These are phyloP conservation scores for Oenanthe javanica DNA, from an alignment of 140 eudicot species.

Conservation along the genomic window DNA sequence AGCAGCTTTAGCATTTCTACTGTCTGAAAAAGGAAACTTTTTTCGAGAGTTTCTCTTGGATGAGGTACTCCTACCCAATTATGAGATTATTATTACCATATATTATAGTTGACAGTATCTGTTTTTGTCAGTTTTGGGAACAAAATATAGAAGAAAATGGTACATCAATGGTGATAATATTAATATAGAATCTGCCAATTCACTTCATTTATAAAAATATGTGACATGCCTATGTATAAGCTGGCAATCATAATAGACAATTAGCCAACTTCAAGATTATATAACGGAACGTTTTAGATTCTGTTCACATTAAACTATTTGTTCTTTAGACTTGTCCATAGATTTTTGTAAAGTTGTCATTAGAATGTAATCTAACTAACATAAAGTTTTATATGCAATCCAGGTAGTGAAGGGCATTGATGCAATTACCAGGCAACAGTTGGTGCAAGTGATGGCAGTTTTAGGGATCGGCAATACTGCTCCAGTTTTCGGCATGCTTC, in stretches of 20 bases:
- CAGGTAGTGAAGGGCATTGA: slow-evolving; percentile 98
- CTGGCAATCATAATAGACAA: too few relatives aligned
- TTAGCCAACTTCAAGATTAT: too few relatives aligned
- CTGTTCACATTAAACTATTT: not conserved
- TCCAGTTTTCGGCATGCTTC: slow-evolving; percentile 81
- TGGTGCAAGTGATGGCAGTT: slow-evolving; percentile 65
- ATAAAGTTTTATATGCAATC: slow-evolving; percentile 7
- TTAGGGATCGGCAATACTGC: slow-evolving; percentile 62
- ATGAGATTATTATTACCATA: not conserved
- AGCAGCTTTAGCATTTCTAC: slow-evolving; percentile 82
- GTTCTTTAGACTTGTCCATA: not conserved
- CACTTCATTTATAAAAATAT: too few relatives aligned
- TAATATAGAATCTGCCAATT: not conserved
- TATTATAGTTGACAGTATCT: not conserved
- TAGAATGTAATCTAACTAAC: not conserved
- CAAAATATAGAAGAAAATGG: not conserved
- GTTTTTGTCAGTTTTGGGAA: not conserved
- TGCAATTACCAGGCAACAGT: slow-evolving; percentile 86
- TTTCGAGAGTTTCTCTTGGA: slow-evolving; percentile 96
- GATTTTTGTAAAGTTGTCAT: not conserved
- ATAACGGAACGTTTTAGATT: not conserved
- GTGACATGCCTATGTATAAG: too few relatives aligned
- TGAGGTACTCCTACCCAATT: slow-evolving; percentile 48
- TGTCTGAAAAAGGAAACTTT: slow-evolving; percentile 92
- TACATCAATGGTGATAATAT: not conserved